Evolutionary conservation across 306 rosid species (phyloP), one percentile per base, ranked within the genome.

Genomic region (Pyrus betulifolia): DNA sequence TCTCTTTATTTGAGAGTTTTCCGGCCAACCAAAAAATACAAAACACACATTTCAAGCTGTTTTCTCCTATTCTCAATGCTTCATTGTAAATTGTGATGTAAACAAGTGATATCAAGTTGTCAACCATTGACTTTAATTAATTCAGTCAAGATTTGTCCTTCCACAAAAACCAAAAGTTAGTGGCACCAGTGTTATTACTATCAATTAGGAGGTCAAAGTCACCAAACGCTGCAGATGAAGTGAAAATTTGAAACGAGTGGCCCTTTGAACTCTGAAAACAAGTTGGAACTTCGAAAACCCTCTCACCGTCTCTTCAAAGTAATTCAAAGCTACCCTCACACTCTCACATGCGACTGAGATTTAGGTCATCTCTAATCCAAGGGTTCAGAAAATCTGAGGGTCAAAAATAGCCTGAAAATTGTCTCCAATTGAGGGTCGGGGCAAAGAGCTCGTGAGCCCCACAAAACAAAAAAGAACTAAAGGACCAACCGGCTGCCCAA

Each of bases 181-280:
- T 67, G 89, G 87, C 83, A 81, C 5, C 0, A 42, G 4, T 21
- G 86, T 86, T 81, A 84, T 77, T 85, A 2, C 17, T 8, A 2
- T 0, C 4, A 18, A 70, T 14, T 1, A 49, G 5, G 51, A 83
- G 85, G 87, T 11, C 33, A 78, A 54, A 21, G 11, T 28, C 2
- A 0, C 11, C 14, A 11, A 51, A 33, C 0, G 71, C 27, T 64
- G 18, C 15, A 59, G 77, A 84, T 76, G 83, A 86, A 68, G 71
- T 21, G 7, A 25, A n/a, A 81, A 78, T 88, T 95, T 89, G 87
- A 92, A 90, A 83, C 75, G 71, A 84, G 88, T 86, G 93, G 82
- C 95, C 96, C 93, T 90, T 92, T 74, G 91, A 80, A 86, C 54
- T 80, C 71, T 52, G 62, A 71, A 80, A 67, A 40, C 19, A 22